These are phyloP conservation scores for Sporisorium scitamineum DNA, from an alignment of 1,284 basidiomycete genomes.

Conservation along the genomic window DNA sequence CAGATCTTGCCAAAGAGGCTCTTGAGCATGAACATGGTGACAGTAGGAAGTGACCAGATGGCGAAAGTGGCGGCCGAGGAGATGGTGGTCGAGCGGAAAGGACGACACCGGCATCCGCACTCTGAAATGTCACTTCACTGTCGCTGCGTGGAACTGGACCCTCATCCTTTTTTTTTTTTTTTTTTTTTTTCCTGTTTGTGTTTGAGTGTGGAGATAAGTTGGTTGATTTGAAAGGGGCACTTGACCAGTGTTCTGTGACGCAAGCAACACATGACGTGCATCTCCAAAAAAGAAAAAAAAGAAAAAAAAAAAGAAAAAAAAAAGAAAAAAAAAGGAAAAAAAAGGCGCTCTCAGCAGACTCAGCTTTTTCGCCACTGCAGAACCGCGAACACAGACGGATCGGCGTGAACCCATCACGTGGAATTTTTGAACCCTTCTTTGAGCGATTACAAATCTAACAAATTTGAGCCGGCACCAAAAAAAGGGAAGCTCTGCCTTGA, in stretches of 20 bases:
- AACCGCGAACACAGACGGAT: slow-evolving; percentile 5
- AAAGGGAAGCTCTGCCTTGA: not conserved
- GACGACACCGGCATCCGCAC: not conserved
- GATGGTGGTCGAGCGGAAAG: slow-evolving; percentile 27
- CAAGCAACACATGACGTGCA: slow-evolving; percentile 21
- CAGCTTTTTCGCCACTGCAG: slow-evolving; percentile 12
- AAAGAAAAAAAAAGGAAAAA: not conserved
- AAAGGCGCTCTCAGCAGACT: slow-evolving; percentile 6
- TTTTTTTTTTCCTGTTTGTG: slow-evolving; percentile 1
- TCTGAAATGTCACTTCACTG: too few species aligned
- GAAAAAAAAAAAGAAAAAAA: not conserved
- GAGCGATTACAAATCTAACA: not conserved
- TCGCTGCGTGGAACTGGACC: slow-evolving; percentile 5
- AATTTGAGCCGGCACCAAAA: not conserved
- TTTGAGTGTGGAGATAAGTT: slow-evolving; percentile 18
- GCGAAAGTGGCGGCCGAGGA: slow-evolving; percentile 5
- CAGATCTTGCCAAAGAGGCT: slow-evolving; percentile 91
- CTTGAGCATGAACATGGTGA: slow-evolving; percentile 80
- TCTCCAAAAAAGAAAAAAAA: not conserved
- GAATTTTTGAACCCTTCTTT: not conserved
- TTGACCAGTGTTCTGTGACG: slow-evolving; percentile 12
- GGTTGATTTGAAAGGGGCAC: slow-evolving; percentile 12
- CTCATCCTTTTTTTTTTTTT: not conserved
- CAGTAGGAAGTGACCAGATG: not conserved
- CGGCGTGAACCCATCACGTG: slow-evolving; percentile 2